Percentiles rank a stretch among this genome's conserved stretches.
Evolutionary conservation across 1,284 basidiomycete species (phyloP).

Genomic region (Trichosporon sp.): DNA sequence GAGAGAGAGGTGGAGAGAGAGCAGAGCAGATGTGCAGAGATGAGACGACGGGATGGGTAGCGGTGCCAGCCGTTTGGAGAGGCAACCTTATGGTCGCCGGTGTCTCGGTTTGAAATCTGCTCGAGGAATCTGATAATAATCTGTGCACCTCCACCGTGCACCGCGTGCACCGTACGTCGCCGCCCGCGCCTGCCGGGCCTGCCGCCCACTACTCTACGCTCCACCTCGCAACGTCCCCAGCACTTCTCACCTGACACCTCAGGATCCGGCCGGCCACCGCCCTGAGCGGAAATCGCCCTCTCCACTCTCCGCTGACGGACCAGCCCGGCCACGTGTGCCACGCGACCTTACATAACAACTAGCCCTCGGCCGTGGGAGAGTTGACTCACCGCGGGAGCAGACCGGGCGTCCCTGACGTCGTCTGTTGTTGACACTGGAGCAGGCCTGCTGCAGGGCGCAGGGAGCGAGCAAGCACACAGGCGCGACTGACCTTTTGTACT

Average conservation of each 20-base stretch:
- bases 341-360: neutral
- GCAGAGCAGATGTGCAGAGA: neutral
- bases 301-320: neutral
- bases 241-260: conserved; percentile 1
- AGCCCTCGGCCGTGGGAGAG: neutral
- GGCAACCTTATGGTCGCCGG: neutral
- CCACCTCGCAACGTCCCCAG: neutral
- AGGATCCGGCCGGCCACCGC: neutral
- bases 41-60: neutral
- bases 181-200: too few relatives aligned
- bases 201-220: too few relatives aligned
- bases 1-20: neutral
- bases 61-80: neutral
- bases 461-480: neutral
- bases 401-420: neutral
- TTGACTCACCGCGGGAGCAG: neutral
- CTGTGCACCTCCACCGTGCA: neutral
- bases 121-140: conserved; percentile 2
- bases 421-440: neutral
- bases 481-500: neutral
- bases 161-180: too few relatives aligned
- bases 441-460: neutral
- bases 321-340: neutral
- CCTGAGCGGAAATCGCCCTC: too few relatives aligned
- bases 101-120: neutral